A percentile compares a stretch with the other conserved stretches of the same genome.
Conservation (phyloP, 1,284 basidiomycete genomes). For the Cutaneotrichosporon cyanovorans region DNA sequence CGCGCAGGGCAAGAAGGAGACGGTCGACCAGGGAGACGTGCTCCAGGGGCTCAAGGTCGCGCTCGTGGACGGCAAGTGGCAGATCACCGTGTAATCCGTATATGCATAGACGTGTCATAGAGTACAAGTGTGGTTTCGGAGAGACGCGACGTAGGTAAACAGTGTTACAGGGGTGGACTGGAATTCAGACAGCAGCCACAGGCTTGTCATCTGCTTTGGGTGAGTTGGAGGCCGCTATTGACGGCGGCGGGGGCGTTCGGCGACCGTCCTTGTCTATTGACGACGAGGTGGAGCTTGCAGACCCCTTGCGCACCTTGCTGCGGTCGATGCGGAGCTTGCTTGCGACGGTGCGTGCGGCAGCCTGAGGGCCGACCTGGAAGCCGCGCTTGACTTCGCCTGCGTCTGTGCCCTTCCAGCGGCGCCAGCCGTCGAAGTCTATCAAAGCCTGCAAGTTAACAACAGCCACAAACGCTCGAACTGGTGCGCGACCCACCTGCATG, state of each 20-base stretch:
- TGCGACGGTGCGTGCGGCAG: conserved; percentile 38
- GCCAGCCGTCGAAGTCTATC: conserved; percentile 48
- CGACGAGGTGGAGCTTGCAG: neutral
- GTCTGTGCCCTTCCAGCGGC: conserved; percentile 41
- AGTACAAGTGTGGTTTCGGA: neutral
- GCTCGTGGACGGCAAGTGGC: conserved; percentile 28
- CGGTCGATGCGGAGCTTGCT: conserved; percentile 38
- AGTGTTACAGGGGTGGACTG: too few species aligned
- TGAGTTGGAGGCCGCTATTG: too few species aligned
- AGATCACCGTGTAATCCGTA: conserved; percentile 19
- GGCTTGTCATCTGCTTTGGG: too few species aligned
- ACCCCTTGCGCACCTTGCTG: conserved; percentile 9
- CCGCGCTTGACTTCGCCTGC: conserved; percentile 33
- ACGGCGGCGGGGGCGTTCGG: too few species aligned
- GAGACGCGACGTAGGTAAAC: too few species aligned
- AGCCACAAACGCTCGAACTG: too few species aligned
- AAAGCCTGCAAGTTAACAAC: conserved; percentile 32
- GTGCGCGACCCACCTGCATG: conserved; percentile 39
- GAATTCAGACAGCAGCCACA: conserved; percentile 2
- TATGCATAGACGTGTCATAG: conserved; percentile 6
- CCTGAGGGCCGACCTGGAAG: conserved; percentile 37
- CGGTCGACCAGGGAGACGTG: conserved; percentile 24
- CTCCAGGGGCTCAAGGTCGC: conserved; percentile 26
- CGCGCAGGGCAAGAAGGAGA: conserved; percentile 27
- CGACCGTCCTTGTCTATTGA: neutral